Conservation (phyloP, 306 rosid species). For the Lathyrus oleraceus region DNA sequence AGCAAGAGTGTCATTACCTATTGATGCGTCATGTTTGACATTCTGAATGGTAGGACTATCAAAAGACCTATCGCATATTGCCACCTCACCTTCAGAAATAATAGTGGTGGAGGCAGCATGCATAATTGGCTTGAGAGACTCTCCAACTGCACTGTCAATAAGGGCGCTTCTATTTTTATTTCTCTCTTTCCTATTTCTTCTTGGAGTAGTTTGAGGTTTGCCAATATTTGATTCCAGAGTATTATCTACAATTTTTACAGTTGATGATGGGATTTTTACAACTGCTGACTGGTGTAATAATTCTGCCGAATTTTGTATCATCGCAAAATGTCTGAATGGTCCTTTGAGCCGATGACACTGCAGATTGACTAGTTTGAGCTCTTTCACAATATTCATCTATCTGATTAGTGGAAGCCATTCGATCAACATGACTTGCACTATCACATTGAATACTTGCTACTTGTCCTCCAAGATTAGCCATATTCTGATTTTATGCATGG, state of each 20-base stretch:
- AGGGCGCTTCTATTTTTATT: conserved; percentile 52
- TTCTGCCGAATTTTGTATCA: conserved; percentile 60
- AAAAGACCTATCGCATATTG: conserved; percentile 32
- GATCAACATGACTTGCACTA: too few species aligned
- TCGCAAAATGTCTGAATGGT: conserved; percentile 39
- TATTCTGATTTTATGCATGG: too few species aligned
- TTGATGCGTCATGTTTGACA: conserved; percentile 42
- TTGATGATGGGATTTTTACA: conserved; percentile 59
- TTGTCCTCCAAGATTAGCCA: too few species aligned
- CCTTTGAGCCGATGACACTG: too few species aligned
- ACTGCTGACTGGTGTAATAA: conserved; percentile 54
- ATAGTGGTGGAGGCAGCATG: conserved; percentile 49
- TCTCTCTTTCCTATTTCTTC: too few species aligned
- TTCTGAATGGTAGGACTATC: conserved; percentile 44
- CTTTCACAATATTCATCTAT: too few species aligned
- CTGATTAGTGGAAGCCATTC: too few species aligned
- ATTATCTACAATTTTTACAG: conserved; percentile 55
- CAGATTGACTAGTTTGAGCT: too few species aligned
- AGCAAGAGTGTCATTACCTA: too few species aligned
- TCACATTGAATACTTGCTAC: too few species aligned
- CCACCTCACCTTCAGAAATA: conserved; percentile 50
- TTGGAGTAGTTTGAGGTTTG: conserved; percentile 57
- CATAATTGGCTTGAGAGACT: conserved; percentile 38
- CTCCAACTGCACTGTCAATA: conserved; percentile 38
- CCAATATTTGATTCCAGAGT: conserved; percentile 42